Conservation (phyloP, 2,329 filamentous ascomycete species). For the Polytolypa hystricis region DNA sequence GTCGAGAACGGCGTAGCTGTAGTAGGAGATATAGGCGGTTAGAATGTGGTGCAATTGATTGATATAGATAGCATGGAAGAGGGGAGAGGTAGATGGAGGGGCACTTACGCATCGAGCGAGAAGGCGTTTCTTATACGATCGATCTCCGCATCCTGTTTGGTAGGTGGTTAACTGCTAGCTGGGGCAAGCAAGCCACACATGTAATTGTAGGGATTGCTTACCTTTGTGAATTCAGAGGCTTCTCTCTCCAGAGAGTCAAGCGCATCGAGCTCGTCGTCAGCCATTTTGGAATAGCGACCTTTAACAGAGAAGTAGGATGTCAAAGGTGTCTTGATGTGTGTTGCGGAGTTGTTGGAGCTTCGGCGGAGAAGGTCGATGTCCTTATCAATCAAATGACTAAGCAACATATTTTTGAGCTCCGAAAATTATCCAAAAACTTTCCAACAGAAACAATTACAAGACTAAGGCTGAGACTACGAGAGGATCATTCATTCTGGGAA, state of each 20-base stretch:
- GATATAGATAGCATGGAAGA: neutral
- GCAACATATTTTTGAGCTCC: too few species aligned
- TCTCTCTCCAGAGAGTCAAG: constrained; percentile 73
- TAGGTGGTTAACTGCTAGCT: constrained; percentile 3
- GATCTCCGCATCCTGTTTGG: constrained; percentile 84
- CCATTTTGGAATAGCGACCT: constrained; percentile 28
- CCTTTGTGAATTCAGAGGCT: constrained; percentile 85
- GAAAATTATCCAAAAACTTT: too few species aligned
- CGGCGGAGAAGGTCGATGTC: neutral
- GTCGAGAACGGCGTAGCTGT: constrained; percentile 85
- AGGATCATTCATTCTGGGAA: too few species aligned
- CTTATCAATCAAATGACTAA: constrained; percentile 30
- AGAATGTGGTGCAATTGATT: neutral
- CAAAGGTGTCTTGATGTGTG: neutral
- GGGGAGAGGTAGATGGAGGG: neutral
- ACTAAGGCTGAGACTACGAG: too few species aligned
- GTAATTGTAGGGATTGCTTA: constrained; percentile 24
- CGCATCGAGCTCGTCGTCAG: constrained; percentile 45
- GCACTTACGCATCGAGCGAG: constrained; percentile 56
- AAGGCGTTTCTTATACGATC: constrained; percentile 89
- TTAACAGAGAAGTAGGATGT: constrained; percentile 4
- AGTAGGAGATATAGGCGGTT: neutral
- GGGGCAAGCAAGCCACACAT: constrained; percentile 5
- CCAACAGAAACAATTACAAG: too few species aligned
- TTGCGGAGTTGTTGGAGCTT: neutral